Evolutionary conservation across 305 asterid genomes (phyloP), one percentile per base, ranked within the genome.

Genomic region (Euphrasia arctica): DNA sequence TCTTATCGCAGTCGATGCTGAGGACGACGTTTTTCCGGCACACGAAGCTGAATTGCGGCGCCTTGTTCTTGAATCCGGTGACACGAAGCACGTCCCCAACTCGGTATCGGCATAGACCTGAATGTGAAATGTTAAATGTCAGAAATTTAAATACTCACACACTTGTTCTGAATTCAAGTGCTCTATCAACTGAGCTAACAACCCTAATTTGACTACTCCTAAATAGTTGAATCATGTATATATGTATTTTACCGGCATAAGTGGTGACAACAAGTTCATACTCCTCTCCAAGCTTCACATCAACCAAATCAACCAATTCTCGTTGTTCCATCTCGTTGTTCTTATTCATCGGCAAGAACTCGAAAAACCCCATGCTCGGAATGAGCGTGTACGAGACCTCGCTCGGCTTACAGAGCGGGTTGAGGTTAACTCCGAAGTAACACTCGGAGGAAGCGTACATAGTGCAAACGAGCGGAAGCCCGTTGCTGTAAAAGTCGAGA

Each of bases 51-150:
- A 91, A 91, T 48, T 91, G 96, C 0, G 98, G 98, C 4, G 94
- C 93, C 1, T 80, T 88, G 89, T 88, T 88, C 79, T 91, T 88
- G 86, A 88, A 91, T 34, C 96, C 98, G 2, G 96, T 87, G 10
- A 91, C 98, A 0, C 84, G 82, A 0, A 91, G 90, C 11, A 91
- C 82, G 48, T 91, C 98, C 10, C 98, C 98, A 0, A 91, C 98
- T 54, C 95, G 65, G 75, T 91, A 91, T 1, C 96, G 78, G 61
- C 86, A 91, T 0, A 88, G 82, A 15, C 98, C 97, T 84, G 79
- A 62, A 68, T 55, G 58, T 32, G 43, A n/a, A 11, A 62, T 3
- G 22, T n/a, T 0, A 29, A 6, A 57, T 28, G 25, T 11, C 25
- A 57, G 18, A 25, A 3, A 5, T 9, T n/a, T n/a, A n/a, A 18